phyloP scores from a whole-genome alignment of 306 rosid species.

The Cicer pinnatifidum region DNA sequence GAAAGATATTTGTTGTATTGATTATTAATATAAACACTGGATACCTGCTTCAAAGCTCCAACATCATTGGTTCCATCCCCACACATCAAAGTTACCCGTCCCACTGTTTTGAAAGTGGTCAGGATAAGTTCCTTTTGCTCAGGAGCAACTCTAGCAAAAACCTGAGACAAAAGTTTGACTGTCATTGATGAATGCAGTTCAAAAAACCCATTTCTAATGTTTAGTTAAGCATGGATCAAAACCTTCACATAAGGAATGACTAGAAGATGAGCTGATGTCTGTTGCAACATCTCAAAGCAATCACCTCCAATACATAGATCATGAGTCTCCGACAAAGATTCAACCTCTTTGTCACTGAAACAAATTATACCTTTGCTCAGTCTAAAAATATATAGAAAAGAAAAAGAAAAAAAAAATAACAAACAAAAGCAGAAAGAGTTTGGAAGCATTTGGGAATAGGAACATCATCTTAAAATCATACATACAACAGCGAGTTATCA shows the following conservation, averaged over 20 bases:
- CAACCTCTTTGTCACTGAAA: slow-evolving; percentile 81
- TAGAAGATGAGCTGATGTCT: slow-evolving; percentile 66
- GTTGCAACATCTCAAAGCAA: slow-evolving; percentile 89
- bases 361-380: slow-evolving; percentile 38
- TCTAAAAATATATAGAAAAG: not conserved
- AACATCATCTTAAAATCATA: slow-evolving; percentile 23
- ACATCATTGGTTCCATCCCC: slow-evolving; percentile 99
- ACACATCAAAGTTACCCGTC: slow-evolving; percentile 94
- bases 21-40: slow-evolving; percentile 23
- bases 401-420: not conserved
- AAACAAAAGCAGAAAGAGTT: slow-evolving; percentile 10
- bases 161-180: slow-evolving; percentile 56
- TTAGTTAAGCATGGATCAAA: slow-evolving; percentile 24
- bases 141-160: slow-evolving; percentile 99
- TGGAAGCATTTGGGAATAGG: not conserved
- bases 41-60: slow-evolving; percentile 98
- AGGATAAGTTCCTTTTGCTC: slow-evolving; percentile 96
- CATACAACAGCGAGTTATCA: not conserved
- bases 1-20: not conserved
- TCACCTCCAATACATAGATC: slow-evolving; percentile 99
- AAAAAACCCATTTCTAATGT: slow-evolving; percentile 30
- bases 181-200: slow-evolving; percentile 42
- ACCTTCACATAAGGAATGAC: slow-evolving; percentile 96
- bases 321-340: slow-evolving; percentile 75
- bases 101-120: slow-evolving; percentile 95